phyloP scores from a whole-genome alignment of 2,329 filamentous ascomycete genomes.

The Fusarium sp. region DNA sequence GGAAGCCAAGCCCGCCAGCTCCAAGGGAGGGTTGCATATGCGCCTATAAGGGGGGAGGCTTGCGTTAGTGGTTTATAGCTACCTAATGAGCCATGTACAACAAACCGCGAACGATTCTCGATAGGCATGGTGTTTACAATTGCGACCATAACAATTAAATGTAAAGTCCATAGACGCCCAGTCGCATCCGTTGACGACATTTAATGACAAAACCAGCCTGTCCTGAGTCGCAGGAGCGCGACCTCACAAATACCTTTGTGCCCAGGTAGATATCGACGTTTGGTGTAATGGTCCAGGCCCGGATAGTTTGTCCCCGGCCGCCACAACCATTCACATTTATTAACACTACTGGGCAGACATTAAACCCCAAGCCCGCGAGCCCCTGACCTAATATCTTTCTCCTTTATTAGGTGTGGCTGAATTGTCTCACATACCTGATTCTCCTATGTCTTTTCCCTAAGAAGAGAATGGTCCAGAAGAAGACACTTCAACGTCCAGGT shows the following conservation, averaged over 20 bases:
- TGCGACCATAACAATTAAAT: background rate
- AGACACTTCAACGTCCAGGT: background rate
- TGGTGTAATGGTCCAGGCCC: background rate
- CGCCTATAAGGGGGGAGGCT: constrained; percentile 3
- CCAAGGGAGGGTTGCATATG: constrained; percentile 6
- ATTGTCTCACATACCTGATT: background rate
- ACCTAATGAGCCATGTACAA: background rate
- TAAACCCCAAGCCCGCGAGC: background rate
- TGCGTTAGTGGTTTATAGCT: background rate
- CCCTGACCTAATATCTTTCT: background rate
- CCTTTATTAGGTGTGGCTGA: background rate
- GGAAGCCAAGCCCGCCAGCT: constrained; percentile 5
- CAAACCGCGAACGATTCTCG: background rate
- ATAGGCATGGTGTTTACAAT: background rate
- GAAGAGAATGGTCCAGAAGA: background rate
- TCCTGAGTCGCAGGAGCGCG: background rate
- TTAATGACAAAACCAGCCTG: background rate
- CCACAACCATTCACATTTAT: background rate
- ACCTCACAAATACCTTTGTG: background rate
- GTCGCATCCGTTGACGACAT: background rate
- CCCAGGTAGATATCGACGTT: background rate
- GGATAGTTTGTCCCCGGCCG: background rate
- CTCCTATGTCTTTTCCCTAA: background rate
- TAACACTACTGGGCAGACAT: no score
- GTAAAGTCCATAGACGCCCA: background rate